Evolutionary conservation across 805 yeast species (phyloP), one percentile per base, ranked within the genome.

Genomic region (Komagataella phaffii): DNA sequence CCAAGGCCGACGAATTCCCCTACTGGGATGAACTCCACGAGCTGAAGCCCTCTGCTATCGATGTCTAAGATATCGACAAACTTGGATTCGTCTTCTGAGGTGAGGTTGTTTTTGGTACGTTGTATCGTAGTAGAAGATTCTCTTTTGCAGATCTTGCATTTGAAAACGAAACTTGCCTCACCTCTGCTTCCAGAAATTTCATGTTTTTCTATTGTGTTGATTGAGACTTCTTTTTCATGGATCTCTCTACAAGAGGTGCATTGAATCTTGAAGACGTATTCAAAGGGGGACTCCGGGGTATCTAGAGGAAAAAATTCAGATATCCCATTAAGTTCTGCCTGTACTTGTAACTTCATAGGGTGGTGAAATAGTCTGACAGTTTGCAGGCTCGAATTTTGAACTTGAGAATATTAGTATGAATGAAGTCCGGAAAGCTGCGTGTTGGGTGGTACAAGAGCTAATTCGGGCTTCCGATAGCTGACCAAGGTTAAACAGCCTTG

Each of bases 11-110:
- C 18, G 6, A 10, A 30, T 51, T 59, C 21, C 48, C 55, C 65
- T 43, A 74, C 76, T 2, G 95, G 86, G 17, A 79, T 64, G 57
- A 88, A 89, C 52, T 79, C 79, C 7, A 71, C 69, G 36, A 89
- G 69, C 50, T 87, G 95, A 46, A 88, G 65, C 3, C 99, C 99
- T 58, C 99, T 79, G 49, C 89, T 76, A 60, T 93, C 98, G 52
- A 93, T 78, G 46, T 80, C 80, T 30, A 89, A 69, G 30, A 90
- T 61, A 2, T 64, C 63, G 7, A 70, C 75, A 47, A 71, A 62
- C 56, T 74, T 70, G 3, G 73, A 76, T 30, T 56, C 53, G 44
- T 67, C 72, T 10, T 76, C 84, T 2, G 55, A 55, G 1, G 68
- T 64, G 55, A 71, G 70, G 7, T n/a, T 46, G 51, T 55, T 51